These are phyloP conservation scores for Sphagnum magellanicum DNA, from an alignment of 228 moss, liverwort and hornwort species.

Conservation along the genomic window DNA sequence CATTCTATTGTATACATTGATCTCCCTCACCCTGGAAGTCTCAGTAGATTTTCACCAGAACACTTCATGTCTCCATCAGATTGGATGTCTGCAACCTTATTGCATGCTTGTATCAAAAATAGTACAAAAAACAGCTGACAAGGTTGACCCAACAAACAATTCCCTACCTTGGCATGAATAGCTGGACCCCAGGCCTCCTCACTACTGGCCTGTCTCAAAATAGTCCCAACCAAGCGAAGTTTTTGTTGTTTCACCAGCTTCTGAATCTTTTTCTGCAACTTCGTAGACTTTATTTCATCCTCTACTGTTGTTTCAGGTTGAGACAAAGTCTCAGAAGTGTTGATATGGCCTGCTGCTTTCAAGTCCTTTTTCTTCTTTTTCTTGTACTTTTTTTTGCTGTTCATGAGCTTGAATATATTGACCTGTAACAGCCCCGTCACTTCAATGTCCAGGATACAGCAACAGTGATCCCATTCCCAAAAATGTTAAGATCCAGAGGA, in stretches of 20 bases:
- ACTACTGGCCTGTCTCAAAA: constrained; percentile 60
- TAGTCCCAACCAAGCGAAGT: constrained; percentile 44
- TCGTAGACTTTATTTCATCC: constrained; percentile 29
- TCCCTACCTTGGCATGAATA: constrained; percentile 65
- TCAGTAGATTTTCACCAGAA: no score
- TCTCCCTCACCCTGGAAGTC: no score
- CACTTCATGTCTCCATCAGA: no score
- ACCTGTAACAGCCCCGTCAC: constrained; percentile 30
- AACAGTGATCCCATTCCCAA: no score
- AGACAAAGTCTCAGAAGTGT: neutral
- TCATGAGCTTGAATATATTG: constrained; percentile 60
- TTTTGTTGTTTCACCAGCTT: constrained; percentile 67
- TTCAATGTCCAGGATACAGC: neutral
- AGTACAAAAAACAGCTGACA: no score
- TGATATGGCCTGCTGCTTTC: neutral
- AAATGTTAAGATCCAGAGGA: no score
- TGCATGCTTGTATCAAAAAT: no score
- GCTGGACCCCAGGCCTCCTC: constrained; percentile 79
- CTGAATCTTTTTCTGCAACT: constrained; percentile 49
- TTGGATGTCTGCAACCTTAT: no score
- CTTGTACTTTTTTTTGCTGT: constrained; percentile 16
- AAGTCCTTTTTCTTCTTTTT: constrained; percentile 15
- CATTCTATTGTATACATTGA: no score
- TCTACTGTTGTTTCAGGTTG: constrained; percentile 8
- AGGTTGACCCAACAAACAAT: neutral